Base-by-base conservation (phyloP, 768 basidiomycete genomes). In the Lepiota venenata region DNA sequence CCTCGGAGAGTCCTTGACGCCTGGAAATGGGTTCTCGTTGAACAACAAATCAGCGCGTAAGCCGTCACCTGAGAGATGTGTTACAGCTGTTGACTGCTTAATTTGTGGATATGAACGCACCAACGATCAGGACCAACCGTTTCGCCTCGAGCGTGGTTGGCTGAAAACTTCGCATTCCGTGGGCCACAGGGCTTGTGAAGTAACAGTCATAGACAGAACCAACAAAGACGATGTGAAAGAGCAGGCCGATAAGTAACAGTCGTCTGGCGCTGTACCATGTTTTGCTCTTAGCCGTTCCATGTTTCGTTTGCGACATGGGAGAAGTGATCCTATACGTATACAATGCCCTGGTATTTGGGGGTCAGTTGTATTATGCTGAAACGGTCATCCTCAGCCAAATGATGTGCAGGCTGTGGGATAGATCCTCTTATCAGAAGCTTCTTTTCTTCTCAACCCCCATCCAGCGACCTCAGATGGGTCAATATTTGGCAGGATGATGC, bases 191-290 rank as follows among this genome's bases (percentile, higher is more conserved):
- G 60, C 84, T 88, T 21, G 82, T 88, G 66, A 94, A 94, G 67
- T 93, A 94, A 68, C 91, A 92, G 69, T 93, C 89, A 69, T 93
- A 94, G 14, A 78, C 82, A 2, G 86, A 83, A 32, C 76, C 79
- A 50, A 87, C 85, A 67, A 82, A 90, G 4, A 84, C 74, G 48
- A 88, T 65, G 63, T 93, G 91, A 63, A 92, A 91, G 37, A 85
- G 63, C 35, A 93, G 75, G 29, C 87, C 88, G 37, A 88, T 66
- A 15, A 80, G 55, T 15, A 92, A 76, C 14, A 89, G 71, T 54
- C 71, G 67, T 1, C 64, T 56, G 37, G 78, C 69, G 64, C 72
- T 74, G 57, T 77, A 77, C 32, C 9, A 9, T 8, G 8, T 32
- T 27, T 61, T 47, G 21, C 48, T 40, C 27, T 40, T 15, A 18